A percentile compares a stretch with the other conserved stretches of the same genome.
Evolutionary conservation across 805 yeast species (phyloP).

Genomic region (Scheffersomyces spartinae): DNA sequence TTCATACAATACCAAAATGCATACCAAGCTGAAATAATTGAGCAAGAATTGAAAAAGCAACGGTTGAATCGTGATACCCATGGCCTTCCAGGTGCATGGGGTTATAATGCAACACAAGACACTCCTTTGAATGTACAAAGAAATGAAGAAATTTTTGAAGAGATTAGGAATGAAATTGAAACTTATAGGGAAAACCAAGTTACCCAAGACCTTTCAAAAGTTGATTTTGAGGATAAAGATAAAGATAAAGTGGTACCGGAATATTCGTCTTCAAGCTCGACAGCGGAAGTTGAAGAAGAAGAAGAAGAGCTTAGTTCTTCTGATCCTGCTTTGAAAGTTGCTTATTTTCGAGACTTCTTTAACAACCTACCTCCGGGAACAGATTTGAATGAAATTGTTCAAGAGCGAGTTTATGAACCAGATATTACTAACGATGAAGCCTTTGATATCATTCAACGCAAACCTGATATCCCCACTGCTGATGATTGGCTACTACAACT

Average conservation of each 20-base stretch:
- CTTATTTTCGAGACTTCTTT: too few relatives aligned
- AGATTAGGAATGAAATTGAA: not conserved
- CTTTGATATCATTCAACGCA: conserved; percentile 24
- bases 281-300: conserved; percentile 7
- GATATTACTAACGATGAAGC: conserved; percentile 31
- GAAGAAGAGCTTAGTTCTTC: conserved; percentile 5
- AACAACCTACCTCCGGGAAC: too few relatives aligned
- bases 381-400: conserved; percentile 29
- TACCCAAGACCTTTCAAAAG: conserved; percentile 3
- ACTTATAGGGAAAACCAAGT: too few relatives aligned
- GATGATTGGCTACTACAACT: conserved; percentile 58
- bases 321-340: too few relatives aligned
- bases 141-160: not conserved
- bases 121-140: conserved; percentile 6
- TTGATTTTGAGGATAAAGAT: conserved; percentile 2
- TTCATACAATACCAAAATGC: conserved; percentile 14
- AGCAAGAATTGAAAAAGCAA: conserved; percentile 24
- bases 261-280: conserved; percentile 5
- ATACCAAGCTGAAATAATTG: conserved; percentile 17
- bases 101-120: conserved; percentile 8
- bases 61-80: conserved; percentile 15
- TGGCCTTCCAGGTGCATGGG: conserved; percentile 30
- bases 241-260: conserved; percentile 4
- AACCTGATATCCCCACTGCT: conserved; percentile 37
- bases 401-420: conserved; percentile 65